These are phyloP conservation scores for Entomortierella lignicola DNA, from an alignment of 192 early-diverging fungal species.

Conservation along the genomic window DNA sequence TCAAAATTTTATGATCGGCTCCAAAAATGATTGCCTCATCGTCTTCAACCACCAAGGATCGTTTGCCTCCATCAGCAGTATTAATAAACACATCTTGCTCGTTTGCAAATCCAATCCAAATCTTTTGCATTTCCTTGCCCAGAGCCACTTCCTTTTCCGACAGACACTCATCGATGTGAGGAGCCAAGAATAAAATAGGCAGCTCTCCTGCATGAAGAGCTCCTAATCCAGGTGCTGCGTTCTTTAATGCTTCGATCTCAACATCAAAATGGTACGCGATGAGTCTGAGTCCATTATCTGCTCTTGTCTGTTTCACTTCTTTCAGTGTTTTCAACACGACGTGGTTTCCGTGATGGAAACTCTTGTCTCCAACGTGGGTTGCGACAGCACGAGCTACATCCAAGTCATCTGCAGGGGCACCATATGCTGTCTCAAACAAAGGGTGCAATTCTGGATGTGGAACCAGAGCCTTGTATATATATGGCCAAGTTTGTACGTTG, in stretches of 20 bases:
- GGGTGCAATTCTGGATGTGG: conserved; percentile 6
- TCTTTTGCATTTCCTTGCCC: conserved; percentile 16
- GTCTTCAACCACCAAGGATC: not conserved
- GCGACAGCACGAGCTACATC: conserved; percentile 6
- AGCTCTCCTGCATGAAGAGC: conserved; percentile 33
- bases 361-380: conserved; percentile 2
- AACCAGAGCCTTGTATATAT: not conserved
- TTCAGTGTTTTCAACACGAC: not conserved
- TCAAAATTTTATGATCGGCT: not conserved
- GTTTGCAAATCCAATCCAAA: conserved; percentile 32
- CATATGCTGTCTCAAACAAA: conserved; percentile 14
- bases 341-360: conserved; percentile 9
- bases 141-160: not conserved
- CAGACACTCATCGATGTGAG: conserved; percentile 3
- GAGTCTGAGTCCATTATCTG: not conserved
- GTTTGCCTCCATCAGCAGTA: not conserved
- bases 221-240: conserved; percentile 4
- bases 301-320: not conserved
- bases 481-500: conserved; percentile 6
- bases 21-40: conserved; percentile 1
- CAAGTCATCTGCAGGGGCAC: conserved; percentile 9
- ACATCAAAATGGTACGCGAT: conserved; percentile 17
- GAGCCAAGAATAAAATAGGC: conserved; percentile 19
- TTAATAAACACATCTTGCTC: not conserved
- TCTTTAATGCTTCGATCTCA: not conserved